These are phyloP conservation scores for Trichoderma harzianum DNA, from an alignment of 2,329 filamentous ascomycete species.

Conservation along the genomic window DNA sequence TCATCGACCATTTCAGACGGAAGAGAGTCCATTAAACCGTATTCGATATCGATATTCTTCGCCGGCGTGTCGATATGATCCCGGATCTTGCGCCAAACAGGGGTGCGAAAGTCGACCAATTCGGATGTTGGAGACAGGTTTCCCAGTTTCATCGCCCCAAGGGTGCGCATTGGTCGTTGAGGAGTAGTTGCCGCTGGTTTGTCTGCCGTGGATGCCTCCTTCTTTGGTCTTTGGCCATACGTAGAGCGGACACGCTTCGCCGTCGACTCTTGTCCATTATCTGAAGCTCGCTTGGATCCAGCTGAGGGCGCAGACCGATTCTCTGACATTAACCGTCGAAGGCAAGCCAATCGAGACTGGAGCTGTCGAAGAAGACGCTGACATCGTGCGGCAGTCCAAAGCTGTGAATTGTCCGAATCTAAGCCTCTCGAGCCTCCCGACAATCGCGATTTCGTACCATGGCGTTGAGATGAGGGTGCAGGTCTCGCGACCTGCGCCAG, in stretches of 20 bases:
- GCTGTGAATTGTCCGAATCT: slow-evolving; percentile 25
- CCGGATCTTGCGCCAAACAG: slow-evolving; percentile 29
- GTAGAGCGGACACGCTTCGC: slow-evolving; percentile 31
- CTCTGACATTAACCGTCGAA: slow-evolving; percentile 36
- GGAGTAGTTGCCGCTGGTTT: slow-evolving; percentile 20
- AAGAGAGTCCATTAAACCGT: neutral
- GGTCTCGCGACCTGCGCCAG: neutral
- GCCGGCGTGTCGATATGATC: slow-evolving; percentile 20
- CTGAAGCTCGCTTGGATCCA: slow-evolving; percentile 24
- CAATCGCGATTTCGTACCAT: neutral
- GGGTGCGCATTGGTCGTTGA: slow-evolving; percentile 28
- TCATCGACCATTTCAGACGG: slow-evolving; percentile 22
- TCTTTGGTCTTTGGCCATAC: slow-evolving; percentile 27
- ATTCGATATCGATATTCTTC: neutral
- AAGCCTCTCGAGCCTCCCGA: neutral
- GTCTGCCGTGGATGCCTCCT: neutral
- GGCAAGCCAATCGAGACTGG: slow-evolving; percentile 39
- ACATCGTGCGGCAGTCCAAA: slow-evolving; percentile 48
- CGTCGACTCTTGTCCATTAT: slow-evolving; percentile 10
- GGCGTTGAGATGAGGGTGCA: neutral
- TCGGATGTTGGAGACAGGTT: slow-evolving; percentile 26
- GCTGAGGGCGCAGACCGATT: slow-evolving; percentile 16
- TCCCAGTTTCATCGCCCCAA: slow-evolving; percentile 30
- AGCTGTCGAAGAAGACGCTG: slow-evolving; percentile 46
- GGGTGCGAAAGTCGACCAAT: slow-evolving; percentile 30